phyloP scores from a whole-genome alignment of 441 rosid genomes.

The Erodium texanum region DNA sequence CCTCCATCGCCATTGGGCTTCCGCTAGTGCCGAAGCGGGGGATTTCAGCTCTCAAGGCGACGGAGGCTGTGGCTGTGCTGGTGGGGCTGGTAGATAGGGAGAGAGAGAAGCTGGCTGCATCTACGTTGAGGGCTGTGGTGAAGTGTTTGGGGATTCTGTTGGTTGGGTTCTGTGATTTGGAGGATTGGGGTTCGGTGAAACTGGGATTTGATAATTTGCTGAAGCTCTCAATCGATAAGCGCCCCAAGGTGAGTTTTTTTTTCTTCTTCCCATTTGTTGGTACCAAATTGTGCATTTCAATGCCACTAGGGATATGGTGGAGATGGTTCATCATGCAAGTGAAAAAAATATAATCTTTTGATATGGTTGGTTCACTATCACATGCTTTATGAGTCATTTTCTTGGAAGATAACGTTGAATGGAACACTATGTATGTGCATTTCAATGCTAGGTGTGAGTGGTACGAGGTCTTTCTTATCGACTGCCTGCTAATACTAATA shows the following conservation, averaged over 20 bases:
- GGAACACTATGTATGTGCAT: not conserved
- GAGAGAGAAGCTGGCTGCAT: constrained; percentile 45
- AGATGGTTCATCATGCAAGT: no score
- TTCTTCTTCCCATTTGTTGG: no score
- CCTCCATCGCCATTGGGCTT: constrained; percentile 53
- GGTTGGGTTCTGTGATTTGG: constrained; percentile 48
- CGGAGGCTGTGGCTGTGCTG: constrained; percentile 56
- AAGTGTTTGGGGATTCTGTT: constrained; percentile 69
- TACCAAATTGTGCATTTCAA: no score
- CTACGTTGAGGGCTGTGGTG: constrained; percentile 61
- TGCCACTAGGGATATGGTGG: no score
- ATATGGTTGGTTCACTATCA: no score
- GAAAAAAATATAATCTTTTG: no score
- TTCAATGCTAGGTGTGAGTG: not conserved
- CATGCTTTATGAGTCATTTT: no score
- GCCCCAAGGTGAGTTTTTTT: constrained; percentile 57
- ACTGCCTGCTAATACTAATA: not conserved
- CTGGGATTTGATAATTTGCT: constrained; percentile 53
- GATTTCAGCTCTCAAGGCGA: constrained; percentile 42
- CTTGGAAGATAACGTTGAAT: no score
- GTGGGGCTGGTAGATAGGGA: constrained; percentile 30
- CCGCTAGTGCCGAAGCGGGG: constrained; percentile 43
- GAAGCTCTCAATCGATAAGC: constrained; percentile 59
- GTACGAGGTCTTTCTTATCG: not conserved
- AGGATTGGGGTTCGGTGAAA: constrained; percentile 54